Evolutionary conservation across 306 rosid genomes (phyloP).

Genomic region (Begonia peltatifolia): DNA sequence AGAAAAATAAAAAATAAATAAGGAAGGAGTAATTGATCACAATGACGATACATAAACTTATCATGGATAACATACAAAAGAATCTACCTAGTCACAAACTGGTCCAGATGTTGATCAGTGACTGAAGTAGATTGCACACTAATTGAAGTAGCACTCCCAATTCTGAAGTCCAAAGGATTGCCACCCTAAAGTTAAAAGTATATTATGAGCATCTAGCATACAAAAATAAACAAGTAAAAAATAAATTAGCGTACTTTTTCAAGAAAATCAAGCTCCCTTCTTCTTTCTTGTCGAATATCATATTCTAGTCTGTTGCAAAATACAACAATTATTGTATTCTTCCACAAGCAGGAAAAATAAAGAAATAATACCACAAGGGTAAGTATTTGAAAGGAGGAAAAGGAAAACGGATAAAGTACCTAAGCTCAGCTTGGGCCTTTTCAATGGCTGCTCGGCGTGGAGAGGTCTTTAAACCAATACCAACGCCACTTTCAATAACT

Average conservation of each 20-base stretch:
- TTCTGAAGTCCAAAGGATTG: constrained; percentile 77
- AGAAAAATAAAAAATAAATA: background rate
- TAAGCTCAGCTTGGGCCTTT: constrained; percentile 93
- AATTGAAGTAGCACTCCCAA: constrained; percentile 75
- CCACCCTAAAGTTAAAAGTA: constrained; percentile 57
- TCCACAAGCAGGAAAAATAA: background rate
- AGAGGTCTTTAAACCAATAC: constrained; percentile 90
- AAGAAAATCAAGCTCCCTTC: constrained; percentile 91
- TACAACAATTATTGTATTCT: constrained; percentile 8
- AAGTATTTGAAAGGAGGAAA: background rate
- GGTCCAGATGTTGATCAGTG: constrained; percentile 87
- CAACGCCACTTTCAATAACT: constrained; percentile 94
- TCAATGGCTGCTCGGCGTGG: constrained; percentile 82
- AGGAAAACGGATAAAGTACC: constrained; percentile 28
- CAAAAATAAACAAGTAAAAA: background rate
- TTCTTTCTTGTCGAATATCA: constrained; percentile 89
- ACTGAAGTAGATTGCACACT: constrained; percentile 87
- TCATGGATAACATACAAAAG: background rate
- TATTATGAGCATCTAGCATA: background rate
- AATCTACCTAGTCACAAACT: constrained; percentile 73
- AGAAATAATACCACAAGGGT: constrained; percentile 4
- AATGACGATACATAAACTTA: background rate
- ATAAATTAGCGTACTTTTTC: constrained; percentile 55
- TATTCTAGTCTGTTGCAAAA: constrained; percentile 70
- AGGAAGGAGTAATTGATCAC: constrained; percentile 5